Evolutionary conservation across 805 yeast genomes (phyloP), one percentile per base, ranked within the genome.

Genomic region (Millerozyma acaciae): DNA sequence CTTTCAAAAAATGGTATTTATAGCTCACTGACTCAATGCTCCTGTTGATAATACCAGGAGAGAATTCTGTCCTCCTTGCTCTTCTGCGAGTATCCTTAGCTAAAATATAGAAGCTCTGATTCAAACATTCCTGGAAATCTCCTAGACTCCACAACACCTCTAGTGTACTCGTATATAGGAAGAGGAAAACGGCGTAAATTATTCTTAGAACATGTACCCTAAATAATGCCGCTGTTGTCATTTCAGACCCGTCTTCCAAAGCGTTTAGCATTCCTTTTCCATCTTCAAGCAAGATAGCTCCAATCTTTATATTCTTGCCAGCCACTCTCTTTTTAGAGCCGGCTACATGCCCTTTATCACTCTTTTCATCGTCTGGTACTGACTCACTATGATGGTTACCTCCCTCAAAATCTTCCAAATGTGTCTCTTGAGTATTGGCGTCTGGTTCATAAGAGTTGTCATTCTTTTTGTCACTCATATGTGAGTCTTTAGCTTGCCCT

Each of bases 121-220:
- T 17, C 17, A 21, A 3, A 3, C 30, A 22, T 25, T 35, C 37
- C 26, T 3, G 10, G 15, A 28, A 6, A 26, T 33, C 23, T 5
- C 26, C 26, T 14, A 34, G 5, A 8, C 20, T 10, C 7, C 19
- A 24, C 12, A 23, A 5, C 5, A 29, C 16, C 8, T 8, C 21
- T 14, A 16, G n/a, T 4, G 28, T 15, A 7, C 17, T 13, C 30
- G 37, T 28, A 24, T 37, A 29, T 5, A 35, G 10, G 14, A 32
- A 37, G 3, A 41, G 25, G 18, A 15, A 12, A 12, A 37, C 6
- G 3, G 40, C 30, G 30, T 51, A 38, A 1, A 38, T 13, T 4
- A 51, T 33, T 25, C 52, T 32, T 9, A 28, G 29, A 4, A 54
- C 8, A 37, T 54, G 57, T 16, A 39, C 37, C 22, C 35, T 43